Base-by-base conservation (phyloP, 2,329 filamentous ascomycete species). In the Calycina herbarum region DNA sequence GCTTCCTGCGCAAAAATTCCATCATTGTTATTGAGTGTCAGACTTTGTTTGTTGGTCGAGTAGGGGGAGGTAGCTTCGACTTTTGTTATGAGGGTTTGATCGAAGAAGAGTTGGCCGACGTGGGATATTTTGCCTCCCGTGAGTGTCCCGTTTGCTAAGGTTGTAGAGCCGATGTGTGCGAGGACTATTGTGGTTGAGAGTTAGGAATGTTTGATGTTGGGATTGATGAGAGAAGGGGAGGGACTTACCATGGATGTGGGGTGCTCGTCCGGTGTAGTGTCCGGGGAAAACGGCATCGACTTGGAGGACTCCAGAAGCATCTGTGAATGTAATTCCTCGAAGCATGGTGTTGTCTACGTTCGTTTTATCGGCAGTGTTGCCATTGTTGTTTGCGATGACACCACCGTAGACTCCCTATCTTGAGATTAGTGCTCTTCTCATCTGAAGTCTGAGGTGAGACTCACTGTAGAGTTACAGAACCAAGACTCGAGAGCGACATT, bases 51-150 rank as follows among this genome's bases (percentile, higher is more conserved):
- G 75, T 85, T 85, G 67, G 74, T 73, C 15, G 67, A 73, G 74
- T 85, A 85, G 1, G 84, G 83, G 1, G 73, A 65, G 0, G 76
- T 78, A 15, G 74, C 74, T 67, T 86, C 82, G 62, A 88, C 85
- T 40, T 78, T 68, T 40, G 72, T 68, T 70, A 86, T 81, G 15
- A 89, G 81, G 68, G 80, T 78, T 74, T 89, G 83, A 75, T 89
- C 85, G 73, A 87, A 86, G 80, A 86, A 89, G 64, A 87, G 74
- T 75, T 90, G 86, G 31, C 87, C 86, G 54, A 61, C 59, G 72
- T 67, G 33, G 6, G 33, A 35, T 17, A 61, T 57, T 24, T 59
- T 54, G 31, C 60, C 58, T 4, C 33, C 51, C 24, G 17, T 27
- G 11, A 31, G 56, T 10, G 61, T 64, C 2, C 64, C 59, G 27